Base-by-base conservation (phyloP, 1,284 basidiomycete genomes). In the Cutaneotrichosporon cutaneum region DNA sequence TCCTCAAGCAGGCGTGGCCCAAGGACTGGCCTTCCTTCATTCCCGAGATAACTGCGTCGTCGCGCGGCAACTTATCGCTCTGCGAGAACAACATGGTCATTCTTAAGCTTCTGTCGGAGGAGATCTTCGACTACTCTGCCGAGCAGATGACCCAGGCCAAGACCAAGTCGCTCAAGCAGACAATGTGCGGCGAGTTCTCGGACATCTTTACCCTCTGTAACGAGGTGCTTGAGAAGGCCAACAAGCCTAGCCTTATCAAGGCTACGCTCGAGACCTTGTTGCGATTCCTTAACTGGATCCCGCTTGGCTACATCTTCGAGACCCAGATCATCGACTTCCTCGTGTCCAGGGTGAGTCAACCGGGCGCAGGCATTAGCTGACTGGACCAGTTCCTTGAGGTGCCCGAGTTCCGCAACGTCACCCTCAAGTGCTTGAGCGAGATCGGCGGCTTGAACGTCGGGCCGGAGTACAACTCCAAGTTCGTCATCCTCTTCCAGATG, bases 1-100 rank as follows among this genome's bases (percentile, higher is more conserved):
- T 99, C 66, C 83, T 99, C 70, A 99, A 99, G 82, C 96, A 99
- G 83, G 96, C 98, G 77, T 99, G 96, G 96, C 96, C 95, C 22
- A 93, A 98, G 78, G 94, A 97, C 74, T 99, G 96, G 96, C 94
- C 95, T 27, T 90, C 87, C 14, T 99, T 99, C 83, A 98, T 99
- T 74, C 89, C 93, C 9, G 96, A 99, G 68, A 92, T 99, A 60
- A 94, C 99, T 63, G 89, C 94, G 67, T 97, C 95, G 9, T 98
- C 94, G 59, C 94, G 95, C 80, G 92, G 92, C 47, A 98, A 94
- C 75, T 86, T 99, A 42, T 90, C 92, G 2, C 86, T 99, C 32
- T 99, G 96, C 84, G 96, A 99, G 81, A 99, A 99, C 85, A 99
- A 99, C 83, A 99, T 99, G 96, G 87, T 94, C 77, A 99, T 99